Percentiles rank a stretch among this genome's conserved stretches.
These are phyloP conservation scores for Leptomonas pyrrhocoris DNA, from an alignment of 208 protist species.

Conservation along the genomic window DNA sequence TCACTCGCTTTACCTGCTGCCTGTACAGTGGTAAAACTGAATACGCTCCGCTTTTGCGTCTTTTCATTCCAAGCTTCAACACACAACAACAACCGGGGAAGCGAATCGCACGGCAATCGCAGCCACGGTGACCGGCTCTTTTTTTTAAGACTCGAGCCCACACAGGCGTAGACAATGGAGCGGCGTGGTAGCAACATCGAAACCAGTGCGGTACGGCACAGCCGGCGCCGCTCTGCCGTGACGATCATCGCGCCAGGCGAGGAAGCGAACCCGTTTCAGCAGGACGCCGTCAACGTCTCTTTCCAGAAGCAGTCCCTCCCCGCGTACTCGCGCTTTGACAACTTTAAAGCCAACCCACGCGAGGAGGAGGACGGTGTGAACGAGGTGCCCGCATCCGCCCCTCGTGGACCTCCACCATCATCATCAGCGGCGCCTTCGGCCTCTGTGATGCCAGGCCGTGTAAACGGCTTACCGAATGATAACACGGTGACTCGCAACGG, in stretches of 20 bases:
- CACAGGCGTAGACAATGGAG: slow-evolving; percentile 14
- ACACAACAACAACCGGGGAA: too few species aligned
- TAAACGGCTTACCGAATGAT: too few species aligned
- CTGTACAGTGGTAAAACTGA: too few species aligned
- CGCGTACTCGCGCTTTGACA: slow-evolving; percentile 18
- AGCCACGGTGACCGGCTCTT: neutral
- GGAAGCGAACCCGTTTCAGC: slow-evolving; percentile 11
- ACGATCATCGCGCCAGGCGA: slow-evolving; percentile 27
- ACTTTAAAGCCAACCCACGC: slow-evolving; percentile 36
- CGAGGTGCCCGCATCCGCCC: neutral
- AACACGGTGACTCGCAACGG: too few species aligned
- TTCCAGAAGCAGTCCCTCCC: neutral
- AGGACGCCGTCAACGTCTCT: neutral
- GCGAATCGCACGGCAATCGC: too few species aligned
- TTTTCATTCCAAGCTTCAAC: too few species aligned
- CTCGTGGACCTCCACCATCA: neutral
- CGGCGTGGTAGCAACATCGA: neutral
- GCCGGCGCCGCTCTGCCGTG: slow-evolving; percentile 23
- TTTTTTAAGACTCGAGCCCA: too few species aligned
- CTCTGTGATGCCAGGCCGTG: too few species aligned
- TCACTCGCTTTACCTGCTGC: too few species aligned
- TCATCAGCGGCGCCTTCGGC: neutral
- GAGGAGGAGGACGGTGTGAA: neutral
- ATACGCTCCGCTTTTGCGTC: too few species aligned
- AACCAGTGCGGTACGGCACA: neutral